Evolutionary conservation across 495 filamentous ascomycete genomes (phyloP), one percentile per base, ranked within the genome.

Genomic region (Tetracladium setigerum): DNA sequence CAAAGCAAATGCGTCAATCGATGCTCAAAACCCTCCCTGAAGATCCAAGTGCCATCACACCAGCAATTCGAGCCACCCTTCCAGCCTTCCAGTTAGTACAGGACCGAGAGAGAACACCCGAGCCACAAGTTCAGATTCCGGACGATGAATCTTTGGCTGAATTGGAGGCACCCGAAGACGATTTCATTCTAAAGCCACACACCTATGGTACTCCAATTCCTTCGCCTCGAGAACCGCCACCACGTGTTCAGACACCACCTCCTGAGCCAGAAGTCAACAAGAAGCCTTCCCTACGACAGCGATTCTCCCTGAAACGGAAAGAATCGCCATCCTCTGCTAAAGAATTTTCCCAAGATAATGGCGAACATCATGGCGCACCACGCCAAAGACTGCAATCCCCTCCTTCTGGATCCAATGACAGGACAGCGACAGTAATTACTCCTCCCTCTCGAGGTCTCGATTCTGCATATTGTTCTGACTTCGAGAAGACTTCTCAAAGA

Each of bases 381-480:
- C 41, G 41, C 9, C 61, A 63, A 38, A 49, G 53, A 51, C 41
- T 47, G 40, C 41, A 47, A 44, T 57, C 66, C n/a, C 46, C 60
- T 19, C 38, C 41, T 9, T 18, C 46, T 22, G 47, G 34, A 9
- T 30, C 46, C 5, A 16, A 27, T 35, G 44, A 58, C 30, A 33
- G 32, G 30, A 16, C 47, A 48, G 4, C 43, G 36, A 35, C 44
- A 12, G 10, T 50, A 14, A 49, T 31, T 24, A 43, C 55, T 1
- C 52, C 56, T 11, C 49, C 55, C 15, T 67, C 66, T 44, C 70
- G 67, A 34, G 65, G 63, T 11, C 61, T 69, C 0, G 70, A 76
- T 40, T 76, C 74, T 7, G 74, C 73, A 1, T 76, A 78, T 41
- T 71, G 65, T 13, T 78, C 73, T 11, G 68, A 73, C 47, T 61